Evolutionary conservation across 2,329 filamentous ascomycete species (phyloP), one percentile per base, ranked within the genome.

Genomic region (Aspergillus fischeri): DNA sequence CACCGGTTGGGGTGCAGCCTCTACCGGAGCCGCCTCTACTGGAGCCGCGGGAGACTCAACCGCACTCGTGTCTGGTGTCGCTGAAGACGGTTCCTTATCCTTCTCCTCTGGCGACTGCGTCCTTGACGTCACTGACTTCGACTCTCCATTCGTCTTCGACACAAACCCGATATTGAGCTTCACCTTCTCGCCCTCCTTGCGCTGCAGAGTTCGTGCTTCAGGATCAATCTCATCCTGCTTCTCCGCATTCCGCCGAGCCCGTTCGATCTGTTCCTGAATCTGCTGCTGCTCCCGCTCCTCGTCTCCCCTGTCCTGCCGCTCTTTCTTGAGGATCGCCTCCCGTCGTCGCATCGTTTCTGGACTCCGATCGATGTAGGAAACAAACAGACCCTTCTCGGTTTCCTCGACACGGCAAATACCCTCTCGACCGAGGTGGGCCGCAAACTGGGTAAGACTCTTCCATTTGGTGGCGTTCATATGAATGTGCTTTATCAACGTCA

Each of bases 391-490:
- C 73, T 96, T 93, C 61, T 90, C 86, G 44, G 87, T 91, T 73
- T 97, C 93, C 73, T 97, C 92, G 0, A 97, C 92, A 29, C 90
- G 81, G 67, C 91, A 96, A 49, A 97, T 86, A 0, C 93, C 90
- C 73, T 97, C 92, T 24, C 89, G 79, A 0, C 93, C 92, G 1
- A 99, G 77, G 67, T 90, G 79, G 70, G 96, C 96, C 14, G 90
- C 91, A 70, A 96, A 96, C 66, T 97, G 92, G 2, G 92, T 93
- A 65, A 99, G 77, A 54, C 85, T 90, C 3, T 87, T 84, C 92
- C 92, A 97, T 67, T 88, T 88, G 0, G 94, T 97, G 7, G 91
- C 82, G 74, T 97, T 97, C 89, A 97, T 92, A 71, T 97, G 94
- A 8, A 94, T 80, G 71, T 97, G 93, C 59, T 69, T 50, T 49